These are phyloP conservation scores for Ophiostoma australiae DNA, from an alignment of 2,329 filamentous ascomycete genomes.

Conservation along the genomic window DNA sequence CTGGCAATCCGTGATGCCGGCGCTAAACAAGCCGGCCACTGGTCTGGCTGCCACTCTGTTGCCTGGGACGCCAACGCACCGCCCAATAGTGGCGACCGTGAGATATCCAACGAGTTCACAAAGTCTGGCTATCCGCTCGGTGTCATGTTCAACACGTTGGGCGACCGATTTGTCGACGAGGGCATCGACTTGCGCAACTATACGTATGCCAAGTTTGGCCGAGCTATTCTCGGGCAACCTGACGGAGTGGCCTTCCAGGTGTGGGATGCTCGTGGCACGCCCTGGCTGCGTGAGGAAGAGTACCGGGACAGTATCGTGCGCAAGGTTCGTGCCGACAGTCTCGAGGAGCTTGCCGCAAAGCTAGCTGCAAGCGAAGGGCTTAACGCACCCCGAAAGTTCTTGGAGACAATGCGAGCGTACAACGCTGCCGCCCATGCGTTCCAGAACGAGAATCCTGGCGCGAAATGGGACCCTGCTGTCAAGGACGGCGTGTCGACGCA, in stretches of 20 bases:
- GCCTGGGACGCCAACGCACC: conserved; percentile 62
- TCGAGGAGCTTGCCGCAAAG: background rate
- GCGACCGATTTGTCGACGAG: conserved; percentile 61
- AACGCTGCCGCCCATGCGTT: background rate
- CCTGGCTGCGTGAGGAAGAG: conserved; percentile 36
- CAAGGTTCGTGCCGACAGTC: background rate
- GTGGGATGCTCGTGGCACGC: conserved; percentile 51
- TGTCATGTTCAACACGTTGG: conserved; percentile 57
- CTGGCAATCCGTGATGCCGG: conserved; percentile 48
- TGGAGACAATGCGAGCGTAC: background rate
- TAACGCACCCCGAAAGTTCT: background rate
- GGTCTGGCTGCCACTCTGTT: conserved; percentile 60
- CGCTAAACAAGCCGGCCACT: conserved; percentile 53
- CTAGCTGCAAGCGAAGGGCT: background rate
- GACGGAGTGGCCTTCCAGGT: conserved; percentile 58
- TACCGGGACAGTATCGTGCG: background rate
- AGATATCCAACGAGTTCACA: conserved; percentile 61
- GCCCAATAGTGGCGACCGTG: conserved; percentile 49
- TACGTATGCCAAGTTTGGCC: conserved; percentile 62
- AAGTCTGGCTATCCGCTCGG: conserved; percentile 65
- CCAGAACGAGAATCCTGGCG: conserved; percentile 40
- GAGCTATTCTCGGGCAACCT: conserved; percentile 56
- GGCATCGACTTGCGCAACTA: conserved; percentile 61
- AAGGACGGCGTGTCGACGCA: conserved; percentile 60
- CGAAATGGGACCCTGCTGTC: conserved; percentile 54